These are phyloP conservation scores for Termitomyces sp. DNA, from an alignment of 768 basidiomycete genomes.

Conservation along the genomic window DNA sequence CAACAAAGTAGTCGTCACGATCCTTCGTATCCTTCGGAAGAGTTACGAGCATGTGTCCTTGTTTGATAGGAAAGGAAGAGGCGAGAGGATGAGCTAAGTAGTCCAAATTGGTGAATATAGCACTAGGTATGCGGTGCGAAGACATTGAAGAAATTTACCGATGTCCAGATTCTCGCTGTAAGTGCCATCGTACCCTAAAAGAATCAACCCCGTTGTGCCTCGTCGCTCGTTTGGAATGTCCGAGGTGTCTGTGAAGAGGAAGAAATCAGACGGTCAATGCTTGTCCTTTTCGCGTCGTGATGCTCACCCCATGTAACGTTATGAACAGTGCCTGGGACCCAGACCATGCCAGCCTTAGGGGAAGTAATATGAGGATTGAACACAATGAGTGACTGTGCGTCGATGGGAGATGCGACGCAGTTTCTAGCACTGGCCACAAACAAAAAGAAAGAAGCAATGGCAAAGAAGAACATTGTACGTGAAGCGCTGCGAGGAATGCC, in stretches of 20 bases:
- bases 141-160: constrained; percentile 22
- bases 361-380: constrained; percentile 19
- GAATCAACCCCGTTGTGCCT: constrained; percentile 27
- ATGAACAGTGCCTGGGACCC: constrained; percentile 15
- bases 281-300: background rate
- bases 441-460: constrained; percentile 6
- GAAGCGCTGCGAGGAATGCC: background rate
- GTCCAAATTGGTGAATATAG: background rate
- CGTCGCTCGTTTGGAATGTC: constrained; percentile 30
- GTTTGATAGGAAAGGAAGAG: constrained; percentile 15
- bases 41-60: constrained; percentile 12
- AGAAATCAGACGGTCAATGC: background rate
- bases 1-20: constrained; percentile 21
- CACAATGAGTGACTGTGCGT: constrained; percentile 13
- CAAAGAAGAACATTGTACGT: constrained; percentile 9
- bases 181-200: constrained; percentile 32
- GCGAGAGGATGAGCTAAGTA: constrained; percentile 22
- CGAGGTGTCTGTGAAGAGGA: constrained; percentile 13
- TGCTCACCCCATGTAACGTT: constrained; percentile 20
- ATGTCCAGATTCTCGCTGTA: constrained; percentile 43
- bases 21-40: constrained; percentile 8
- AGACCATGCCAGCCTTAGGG: constrained; percentile 14
- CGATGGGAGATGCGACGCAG: constrained; percentile 8
- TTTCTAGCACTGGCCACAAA: constrained; percentile 3
- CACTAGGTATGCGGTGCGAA: background rate